These are phyloP conservation scores for Limtongia smithiae DNA, from an alignment of 805 yeast genomes.

Conservation along the genomic window DNA sequence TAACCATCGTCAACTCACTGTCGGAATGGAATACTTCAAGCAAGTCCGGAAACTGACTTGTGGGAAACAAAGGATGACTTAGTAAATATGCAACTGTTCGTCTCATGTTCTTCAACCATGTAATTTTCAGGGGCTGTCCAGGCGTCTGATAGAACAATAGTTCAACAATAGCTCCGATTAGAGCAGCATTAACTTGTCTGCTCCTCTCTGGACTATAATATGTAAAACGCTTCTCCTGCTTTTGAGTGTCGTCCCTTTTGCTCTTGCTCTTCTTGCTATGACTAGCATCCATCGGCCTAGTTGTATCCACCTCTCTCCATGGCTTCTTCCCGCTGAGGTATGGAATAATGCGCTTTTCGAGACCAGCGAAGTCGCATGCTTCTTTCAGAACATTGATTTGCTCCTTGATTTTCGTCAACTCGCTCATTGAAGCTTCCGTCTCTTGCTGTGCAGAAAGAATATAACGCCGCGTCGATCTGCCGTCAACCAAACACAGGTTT, in stretches of 20 bases:
- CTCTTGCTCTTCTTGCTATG: background rate
- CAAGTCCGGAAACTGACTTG: slow-evolving; percentile 51
- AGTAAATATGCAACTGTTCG: slow-evolving; percentile 64
- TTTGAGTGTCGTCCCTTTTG: background rate
- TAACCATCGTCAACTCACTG: background rate
- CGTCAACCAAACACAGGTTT: slow-evolving; percentile 15
- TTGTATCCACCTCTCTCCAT: slow-evolving; percentile 2
- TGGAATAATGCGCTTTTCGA: background rate
- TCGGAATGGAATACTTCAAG: slow-evolving; percentile 46
- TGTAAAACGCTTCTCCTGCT: background rate
- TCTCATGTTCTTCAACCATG: slow-evolving; percentile 46
- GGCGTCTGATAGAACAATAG: slow-evolving; percentile 31
- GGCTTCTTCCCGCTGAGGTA: slow-evolving; percentile 5
- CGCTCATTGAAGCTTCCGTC: background rate
- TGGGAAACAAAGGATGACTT: slow-evolving; percentile 85
- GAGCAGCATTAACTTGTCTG: slow-evolving; percentile 29
- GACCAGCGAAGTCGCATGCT: slow-evolving; percentile 1
- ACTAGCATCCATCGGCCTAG: background rate
- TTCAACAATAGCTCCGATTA: slow-evolving; percentile 31
- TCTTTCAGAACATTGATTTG: slow-evolving; percentile 2
- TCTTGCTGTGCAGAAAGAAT: background rate
- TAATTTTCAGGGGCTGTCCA: slow-evolving; percentile 30
- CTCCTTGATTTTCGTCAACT: background rate
- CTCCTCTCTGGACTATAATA: slow-evolving; percentile 8
- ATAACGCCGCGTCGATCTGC: too few species aligned